These are phyloP conservation scores for Sporothrix sp. DNA, from an alignment of 2,329 filamentous ascomycete species.

Conservation along the genomic window DNA sequence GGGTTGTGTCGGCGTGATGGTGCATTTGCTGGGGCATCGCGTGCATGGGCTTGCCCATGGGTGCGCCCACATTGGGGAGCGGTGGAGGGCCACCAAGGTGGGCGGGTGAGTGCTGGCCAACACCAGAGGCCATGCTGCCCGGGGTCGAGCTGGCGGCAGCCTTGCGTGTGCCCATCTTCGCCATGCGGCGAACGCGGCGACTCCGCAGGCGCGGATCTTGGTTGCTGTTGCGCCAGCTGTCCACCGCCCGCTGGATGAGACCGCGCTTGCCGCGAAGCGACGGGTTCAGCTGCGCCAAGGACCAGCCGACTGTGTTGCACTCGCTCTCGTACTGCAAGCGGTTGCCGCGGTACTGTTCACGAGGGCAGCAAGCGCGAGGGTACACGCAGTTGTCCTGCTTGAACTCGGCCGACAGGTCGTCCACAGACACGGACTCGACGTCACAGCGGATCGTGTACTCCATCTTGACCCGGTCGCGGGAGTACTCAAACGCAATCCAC, in stretches of 20 bases:
- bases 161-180: conserved; percentile 88
- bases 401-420: conserved; percentile 76
- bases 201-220: conserved; percentile 87
- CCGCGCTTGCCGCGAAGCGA: conserved; percentile 87
- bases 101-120: conserved; percentile 15
- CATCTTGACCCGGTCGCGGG: conserved; percentile 95
- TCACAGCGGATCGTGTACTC: conserved; percentile 98
- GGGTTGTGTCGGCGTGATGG: conserved; percentile 59
- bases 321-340: conserved; percentile 94
- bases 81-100: conserved; percentile 41
- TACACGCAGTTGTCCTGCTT: conserved; percentile 99
- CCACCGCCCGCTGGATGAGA: conserved; percentile 90
- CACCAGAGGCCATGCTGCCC: conserved; percentile 22
- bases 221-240: conserved; percentile 99
- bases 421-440: conserved; percentile 90
- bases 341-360: conserved; percentile 95
- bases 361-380: conserved; percentile 84
- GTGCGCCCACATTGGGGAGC: conserved; percentile 47
- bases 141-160: conserved; percentile 42
- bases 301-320: conserved; percentile 99
- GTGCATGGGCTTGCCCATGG: conserved; percentile 57
- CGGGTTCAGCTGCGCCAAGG: conserved; percentile 83
- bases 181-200: conserved; percentile 84
- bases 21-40: conserved; percentile 64
- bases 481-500: conserved; percentile 99